Conservation (phyloP, 768 basidiomycete species). For the Dendrothele bispora region DNA sequence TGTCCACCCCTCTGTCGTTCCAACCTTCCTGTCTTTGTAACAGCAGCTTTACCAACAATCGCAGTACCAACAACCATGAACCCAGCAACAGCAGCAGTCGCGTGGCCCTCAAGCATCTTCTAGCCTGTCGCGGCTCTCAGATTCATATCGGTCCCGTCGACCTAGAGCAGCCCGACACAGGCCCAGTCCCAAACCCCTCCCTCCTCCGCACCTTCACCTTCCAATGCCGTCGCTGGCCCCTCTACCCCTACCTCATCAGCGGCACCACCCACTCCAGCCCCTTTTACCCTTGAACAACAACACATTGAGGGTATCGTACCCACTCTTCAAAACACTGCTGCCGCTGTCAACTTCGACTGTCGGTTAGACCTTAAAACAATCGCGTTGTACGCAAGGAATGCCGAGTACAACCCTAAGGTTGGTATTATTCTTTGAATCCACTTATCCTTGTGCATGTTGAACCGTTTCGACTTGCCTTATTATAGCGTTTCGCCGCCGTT, state of each 20-base stretch:
- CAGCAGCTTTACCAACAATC: conserved; percentile 3
- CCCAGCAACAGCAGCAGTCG: conserved; percentile 58
- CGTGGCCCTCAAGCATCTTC: conserved; percentile 50
- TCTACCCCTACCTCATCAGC: conserved; percentile 49
- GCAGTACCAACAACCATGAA: conserved; percentile 12
- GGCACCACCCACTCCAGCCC: conserved; percentile 64
- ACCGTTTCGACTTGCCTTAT: conserved; percentile 56
- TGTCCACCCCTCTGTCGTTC: too few relatives aligned
- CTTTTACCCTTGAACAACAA: conserved; percentile 84
- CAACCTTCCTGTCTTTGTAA: too few relatives aligned
- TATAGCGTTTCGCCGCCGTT: conserved; percentile 98
- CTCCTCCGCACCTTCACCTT: conserved; percentile 23
- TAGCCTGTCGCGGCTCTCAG: conserved; percentile 57
- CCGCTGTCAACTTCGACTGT: conserved; percentile 97
- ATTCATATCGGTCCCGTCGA: conserved; percentile 42
- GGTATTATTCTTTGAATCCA: conserved; percentile 42
- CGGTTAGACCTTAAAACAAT: conserved; percentile 97
- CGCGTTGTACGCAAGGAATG: conserved; percentile 94
- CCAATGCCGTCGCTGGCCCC: conserved; percentile 52
- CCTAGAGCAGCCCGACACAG: conserved; percentile 22
- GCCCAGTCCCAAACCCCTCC: conserved; percentile 27
- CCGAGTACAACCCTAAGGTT: conserved; percentile 99
- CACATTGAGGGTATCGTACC: conserved; percentile 98
- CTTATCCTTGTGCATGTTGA: conserved; percentile 51
- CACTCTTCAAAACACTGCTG: conserved; percentile 98